phyloP scores from a whole-genome alignment of 2,329 filamentous ascomycete species.

The Talaromyces sp. region DNA sequence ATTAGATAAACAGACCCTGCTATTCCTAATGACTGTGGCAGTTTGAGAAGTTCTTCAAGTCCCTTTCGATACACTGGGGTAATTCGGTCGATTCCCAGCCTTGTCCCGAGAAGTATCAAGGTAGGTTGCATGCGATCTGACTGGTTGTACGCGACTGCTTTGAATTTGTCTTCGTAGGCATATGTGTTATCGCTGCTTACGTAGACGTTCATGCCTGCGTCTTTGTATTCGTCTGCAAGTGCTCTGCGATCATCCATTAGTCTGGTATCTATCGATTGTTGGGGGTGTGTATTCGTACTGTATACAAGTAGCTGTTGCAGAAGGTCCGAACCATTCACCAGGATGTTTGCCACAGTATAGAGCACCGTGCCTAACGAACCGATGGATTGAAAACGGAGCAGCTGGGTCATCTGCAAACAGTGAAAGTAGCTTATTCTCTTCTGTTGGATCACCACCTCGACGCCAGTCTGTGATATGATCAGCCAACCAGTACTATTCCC shows the following conservation, averaged over 20 bases:
- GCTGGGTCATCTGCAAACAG: conserved; percentile 81
- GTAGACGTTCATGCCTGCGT: conserved; percentile 70
- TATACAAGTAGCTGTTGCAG: conserved; percentile 88
- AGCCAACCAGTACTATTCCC: background rate
- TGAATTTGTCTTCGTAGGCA: conserved; percentile 85
- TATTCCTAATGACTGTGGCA: conserved; percentile 91
- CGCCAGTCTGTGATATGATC: conserved; percentile 66
- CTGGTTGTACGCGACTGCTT: conserved; percentile 66
- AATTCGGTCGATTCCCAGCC: conserved; percentile 88
- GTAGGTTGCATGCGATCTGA: conserved; percentile 70
- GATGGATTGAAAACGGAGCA: conserved; percentile 91
- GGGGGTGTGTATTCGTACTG: conserved; percentile 56
- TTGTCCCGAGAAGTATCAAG: conserved; percentile 79
- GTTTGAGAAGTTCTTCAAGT: conserved; percentile 76
- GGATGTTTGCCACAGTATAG: conserved; percentile 86
- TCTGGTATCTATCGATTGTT: background rate
- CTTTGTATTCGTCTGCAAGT: conserved; percentile 60
- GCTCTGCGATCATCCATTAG: conserved; percentile 51
- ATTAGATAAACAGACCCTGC: conserved; percentile 61
- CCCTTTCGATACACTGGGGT: conserved; percentile 94
- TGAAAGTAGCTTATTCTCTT: conserved; percentile 67
- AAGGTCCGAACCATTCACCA: conserved; percentile 98
- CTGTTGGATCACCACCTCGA: conserved; percentile 50
- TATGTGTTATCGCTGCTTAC: conserved; percentile 85
- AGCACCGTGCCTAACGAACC: conserved; percentile 85